These are phyloP conservation scores for Solanum chiquidenum DNA, from an alignment of 257 asterid species.

Conservation along the genomic window DNA sequence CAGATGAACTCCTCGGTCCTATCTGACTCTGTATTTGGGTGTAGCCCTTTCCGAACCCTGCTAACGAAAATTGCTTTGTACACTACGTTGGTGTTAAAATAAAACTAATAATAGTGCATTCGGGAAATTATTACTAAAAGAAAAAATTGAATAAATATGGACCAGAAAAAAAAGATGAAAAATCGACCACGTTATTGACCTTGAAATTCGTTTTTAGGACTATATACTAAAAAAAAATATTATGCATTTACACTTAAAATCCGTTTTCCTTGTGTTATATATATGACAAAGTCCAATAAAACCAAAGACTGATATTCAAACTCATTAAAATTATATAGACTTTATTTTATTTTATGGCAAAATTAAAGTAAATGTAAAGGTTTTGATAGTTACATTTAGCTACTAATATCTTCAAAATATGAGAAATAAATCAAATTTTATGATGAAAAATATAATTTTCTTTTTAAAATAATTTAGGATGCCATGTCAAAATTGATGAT, in stretches of 20 bases:
- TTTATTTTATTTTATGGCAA: background rate
- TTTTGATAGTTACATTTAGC: background rate
- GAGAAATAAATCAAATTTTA: background rate
- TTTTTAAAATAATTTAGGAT: background rate
- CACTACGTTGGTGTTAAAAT: background rate
- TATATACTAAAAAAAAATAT: background rate
- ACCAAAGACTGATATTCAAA: background rate
- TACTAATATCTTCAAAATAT: background rate
- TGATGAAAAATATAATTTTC: background rate
- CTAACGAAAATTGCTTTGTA: background rate
- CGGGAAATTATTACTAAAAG: background rate
- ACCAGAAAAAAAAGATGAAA: background rate
- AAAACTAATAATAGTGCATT: background rate
- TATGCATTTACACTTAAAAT: background rate
- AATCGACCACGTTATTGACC: background rate
- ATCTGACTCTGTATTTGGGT: fast-evolving
- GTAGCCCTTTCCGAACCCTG: background rate
- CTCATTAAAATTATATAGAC: background rate
- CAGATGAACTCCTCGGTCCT: background rate
- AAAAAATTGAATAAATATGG: background rate
- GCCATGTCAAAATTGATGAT: background rate
- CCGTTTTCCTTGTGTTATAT: background rate
- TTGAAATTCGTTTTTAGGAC: background rate
- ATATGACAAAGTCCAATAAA: background rate
- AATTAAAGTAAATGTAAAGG: background rate